phyloP scores from a whole-genome alignment of 768 basidiomycete species.

The Terana coerulea region DNA sequence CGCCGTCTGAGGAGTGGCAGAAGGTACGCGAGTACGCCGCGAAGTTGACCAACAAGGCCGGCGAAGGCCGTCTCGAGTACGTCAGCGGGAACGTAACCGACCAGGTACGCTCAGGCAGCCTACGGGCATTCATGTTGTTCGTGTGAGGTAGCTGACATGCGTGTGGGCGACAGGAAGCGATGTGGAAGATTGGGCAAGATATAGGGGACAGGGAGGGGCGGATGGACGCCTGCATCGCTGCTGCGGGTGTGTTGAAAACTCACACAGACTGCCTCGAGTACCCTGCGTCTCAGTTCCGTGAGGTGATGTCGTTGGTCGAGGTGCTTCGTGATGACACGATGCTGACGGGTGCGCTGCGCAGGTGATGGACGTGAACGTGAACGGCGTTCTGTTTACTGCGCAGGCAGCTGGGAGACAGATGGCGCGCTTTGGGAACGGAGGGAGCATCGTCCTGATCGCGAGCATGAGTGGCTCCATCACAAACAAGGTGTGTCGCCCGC shows the following conservation, averaged over 20 bases:
- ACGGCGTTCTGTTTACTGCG: constrained; percentile 33
- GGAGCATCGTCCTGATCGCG: constrained; percentile 40
- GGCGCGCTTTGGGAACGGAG: constrained; percentile 30
- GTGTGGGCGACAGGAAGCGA: constrained; percentile 14
- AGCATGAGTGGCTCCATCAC: constrained; percentile 50
- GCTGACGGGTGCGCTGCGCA: constrained; percentile 26
- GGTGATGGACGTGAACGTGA: constrained; percentile 66
- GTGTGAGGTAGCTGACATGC: background rate
- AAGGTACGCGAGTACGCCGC: constrained; percentile 44
- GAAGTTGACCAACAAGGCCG: constrained; percentile 18
- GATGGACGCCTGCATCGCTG: constrained; percentile 75
- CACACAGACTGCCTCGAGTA: constrained; percentile 65
- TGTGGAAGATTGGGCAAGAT: constrained; percentile 51
- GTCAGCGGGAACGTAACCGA: constrained; percentile 60
- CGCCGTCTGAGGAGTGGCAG: constrained; percentile 55
- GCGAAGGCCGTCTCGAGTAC: constrained; percentile 50
- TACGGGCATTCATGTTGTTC: background rate
- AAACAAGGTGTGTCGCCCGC: constrained; percentile 47
- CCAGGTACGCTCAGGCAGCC: constrained; percentile 44
- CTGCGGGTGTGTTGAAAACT: constrained; percentile 61
- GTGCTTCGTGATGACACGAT: background rate
- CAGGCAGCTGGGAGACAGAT: constrained; percentile 35
- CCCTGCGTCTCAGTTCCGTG: constrained; percentile 58
- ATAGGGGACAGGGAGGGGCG: constrained; percentile 66
- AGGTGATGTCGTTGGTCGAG: constrained; percentile 34